A percentile compares a stretch with the other conserved stretches of the same genome.
phyloP scores from a whole-genome alignment of 73 alveolate species.

The Symbiodinium natans region DNA sequence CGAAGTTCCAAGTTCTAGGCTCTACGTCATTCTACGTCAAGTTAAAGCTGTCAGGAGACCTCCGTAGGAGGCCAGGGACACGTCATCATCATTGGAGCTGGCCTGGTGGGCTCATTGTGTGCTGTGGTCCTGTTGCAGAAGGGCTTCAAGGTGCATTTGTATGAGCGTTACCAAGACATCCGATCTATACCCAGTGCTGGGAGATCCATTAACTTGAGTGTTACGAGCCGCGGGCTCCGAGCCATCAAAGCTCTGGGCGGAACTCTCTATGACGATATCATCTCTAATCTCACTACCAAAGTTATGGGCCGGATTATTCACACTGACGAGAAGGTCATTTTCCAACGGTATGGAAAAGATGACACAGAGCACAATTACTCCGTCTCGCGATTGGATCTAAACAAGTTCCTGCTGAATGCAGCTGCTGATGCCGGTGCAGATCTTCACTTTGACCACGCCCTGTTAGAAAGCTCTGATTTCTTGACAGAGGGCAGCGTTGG shows the following conservation, averaged over 20 bases:
- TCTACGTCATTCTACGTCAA: not conserved
- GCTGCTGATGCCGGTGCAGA: slow-evolving; percentile 88
- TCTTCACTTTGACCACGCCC: slow-evolving; percentile 65
- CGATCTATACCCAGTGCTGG: slow-evolving; percentile 88
- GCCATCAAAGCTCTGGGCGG: slow-evolving; percentile 88
- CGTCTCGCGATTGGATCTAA: slow-evolving; percentile 43
- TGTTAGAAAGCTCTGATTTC: slow-evolving; percentile 53
- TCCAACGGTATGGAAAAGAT: slow-evolving; percentile 79
- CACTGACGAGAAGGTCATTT: slow-evolving; percentile 56
- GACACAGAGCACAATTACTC: slow-evolving; percentile 75
- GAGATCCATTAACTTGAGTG: slow-evolving; percentile 73
- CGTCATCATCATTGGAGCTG: slow-evolving; percentile 58
- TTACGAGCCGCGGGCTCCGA: slow-evolving; percentile 67
- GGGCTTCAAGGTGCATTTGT: slow-evolving; percentile 82
- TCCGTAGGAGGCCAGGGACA: slow-evolving; percentile 69
- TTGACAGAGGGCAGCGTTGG: slow-evolving; percentile 14
- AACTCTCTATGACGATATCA: slow-evolving; percentile 62
- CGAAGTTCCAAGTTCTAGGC: no score
- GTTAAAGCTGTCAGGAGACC: slow-evolving; percentile 17
- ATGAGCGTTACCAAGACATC: slow-evolving; percentile 62
- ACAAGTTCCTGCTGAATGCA: slow-evolving; percentile 77
- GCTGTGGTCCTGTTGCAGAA: slow-evolving; percentile 83
- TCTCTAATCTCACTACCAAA: slow-evolving; percentile 27
- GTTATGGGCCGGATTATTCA: slow-evolving; percentile 85
- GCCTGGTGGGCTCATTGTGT: slow-evolving; percentile 81